Evolutionary conservation across 495 filamentous ascomycete genomes (phyloP).

Genomic region (Cenococcum geophilum): DNA sequence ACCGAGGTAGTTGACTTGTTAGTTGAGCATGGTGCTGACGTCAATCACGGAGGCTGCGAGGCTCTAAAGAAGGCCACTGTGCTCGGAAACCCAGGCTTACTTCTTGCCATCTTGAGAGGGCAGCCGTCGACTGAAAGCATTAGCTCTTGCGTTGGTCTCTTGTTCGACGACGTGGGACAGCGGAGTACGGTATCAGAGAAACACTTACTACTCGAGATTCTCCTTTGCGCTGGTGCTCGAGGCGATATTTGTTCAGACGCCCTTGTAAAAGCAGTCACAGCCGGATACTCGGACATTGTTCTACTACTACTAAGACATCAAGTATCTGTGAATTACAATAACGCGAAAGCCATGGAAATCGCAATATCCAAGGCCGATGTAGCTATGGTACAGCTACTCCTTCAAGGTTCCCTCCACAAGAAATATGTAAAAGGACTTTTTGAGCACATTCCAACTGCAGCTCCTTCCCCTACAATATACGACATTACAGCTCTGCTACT

Average conservation of each 20-base stretch:
- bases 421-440: not conserved
- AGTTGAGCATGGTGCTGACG: not conserved
- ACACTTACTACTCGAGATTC: not conserved
- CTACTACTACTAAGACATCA: not conserved
- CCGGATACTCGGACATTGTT: not conserved
- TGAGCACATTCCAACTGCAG: not conserved
- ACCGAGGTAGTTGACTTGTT: not conserved
- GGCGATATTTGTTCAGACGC: not conserved
- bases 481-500: not conserved
- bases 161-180: not conserved
- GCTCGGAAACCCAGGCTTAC: not conserved
- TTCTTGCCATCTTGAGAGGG: not conserved
- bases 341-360: not conserved
- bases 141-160: not conserved
- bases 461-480: not conserved
- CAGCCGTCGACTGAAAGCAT: not conserved
- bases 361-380: not conserved
- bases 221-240: not conserved
- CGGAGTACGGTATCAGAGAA: not conserved
- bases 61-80: not conserved
- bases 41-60: not conserved
- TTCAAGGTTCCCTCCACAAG: not conserved
- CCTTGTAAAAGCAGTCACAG: not conserved
- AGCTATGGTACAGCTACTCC: not conserved
- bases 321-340: not conserved